These are phyloP conservation scores for Zymoseptoria crescenta DNA, from an alignment of 2,329 filamentous ascomycete species.

Conservation along the genomic window DNA sequence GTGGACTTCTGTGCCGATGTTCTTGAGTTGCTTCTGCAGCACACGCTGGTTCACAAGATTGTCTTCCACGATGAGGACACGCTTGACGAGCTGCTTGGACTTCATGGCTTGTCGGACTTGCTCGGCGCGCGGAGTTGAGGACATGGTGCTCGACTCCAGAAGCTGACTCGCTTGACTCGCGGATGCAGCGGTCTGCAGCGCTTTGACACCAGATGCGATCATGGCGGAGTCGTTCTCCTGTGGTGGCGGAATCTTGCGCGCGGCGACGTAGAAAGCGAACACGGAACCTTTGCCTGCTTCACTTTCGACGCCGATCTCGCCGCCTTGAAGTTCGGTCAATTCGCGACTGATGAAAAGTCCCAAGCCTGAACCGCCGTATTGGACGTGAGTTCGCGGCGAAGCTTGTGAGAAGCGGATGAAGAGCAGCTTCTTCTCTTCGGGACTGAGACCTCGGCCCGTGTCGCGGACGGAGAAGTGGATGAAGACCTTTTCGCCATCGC, in stretches of 20 bases:
- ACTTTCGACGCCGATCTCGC: conserved; percentile 67
- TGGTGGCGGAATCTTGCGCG: conserved; percentile 42
- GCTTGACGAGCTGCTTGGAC: conserved; percentile 11
- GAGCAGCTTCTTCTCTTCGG: conserved; percentile 63
- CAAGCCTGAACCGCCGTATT: conserved; percentile 71
- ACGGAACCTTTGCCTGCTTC: conserved; percentile 61
- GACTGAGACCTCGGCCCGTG: conserved; percentile 59
- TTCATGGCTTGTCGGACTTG: neutral
- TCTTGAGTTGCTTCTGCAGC: conserved; percentile 43
- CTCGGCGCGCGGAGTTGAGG: neutral
- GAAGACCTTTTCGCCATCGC: conserved; percentile 55
- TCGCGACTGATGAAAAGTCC: conserved; percentile 72
- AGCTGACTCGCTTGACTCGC: neutral
- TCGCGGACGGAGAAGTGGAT: conserved; percentile 69
- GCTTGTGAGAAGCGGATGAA: conserved; percentile 76
- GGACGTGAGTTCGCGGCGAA: conserved; percentile 65
- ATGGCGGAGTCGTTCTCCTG: conserved; percentile 15
- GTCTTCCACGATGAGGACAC: conserved; percentile 36
- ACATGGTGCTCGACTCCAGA: neutral
- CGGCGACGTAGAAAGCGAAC: conserved; percentile 70
- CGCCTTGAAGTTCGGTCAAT: conserved; percentile 72
- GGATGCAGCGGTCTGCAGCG: neutral
- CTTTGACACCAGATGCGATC: neutral
- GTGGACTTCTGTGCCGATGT: conserved; percentile 39
- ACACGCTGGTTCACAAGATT: conserved; percentile 43